Evolutionary conservation across 345 rosid genomes (phyloP).

Genomic region (Eucalyptus erythrocorys): DNA sequence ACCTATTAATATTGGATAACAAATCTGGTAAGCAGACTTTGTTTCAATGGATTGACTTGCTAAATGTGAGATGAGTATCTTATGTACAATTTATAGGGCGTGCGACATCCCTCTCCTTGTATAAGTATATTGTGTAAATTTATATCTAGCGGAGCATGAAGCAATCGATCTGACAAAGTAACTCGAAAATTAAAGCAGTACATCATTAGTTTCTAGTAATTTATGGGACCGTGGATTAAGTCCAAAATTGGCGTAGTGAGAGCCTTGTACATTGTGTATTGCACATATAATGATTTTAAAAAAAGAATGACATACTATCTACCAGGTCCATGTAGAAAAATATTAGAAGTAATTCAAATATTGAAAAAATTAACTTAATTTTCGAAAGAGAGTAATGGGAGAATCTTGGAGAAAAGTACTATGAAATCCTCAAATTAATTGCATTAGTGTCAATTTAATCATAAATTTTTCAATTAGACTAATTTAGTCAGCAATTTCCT

Average conservation of each 20-base stretch:
- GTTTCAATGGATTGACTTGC: too few species aligned
- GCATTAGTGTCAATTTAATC: too few species aligned
- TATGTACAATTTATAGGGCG: too few species aligned
- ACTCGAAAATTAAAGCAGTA: neutral
- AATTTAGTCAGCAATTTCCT: neutral
- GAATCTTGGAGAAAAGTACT: neutral
- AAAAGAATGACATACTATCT: neutral
- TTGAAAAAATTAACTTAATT: neutral
- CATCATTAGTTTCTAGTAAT: neutral
- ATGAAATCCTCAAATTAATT: too few species aligned
- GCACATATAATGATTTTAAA: neutral
- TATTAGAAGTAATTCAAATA: neutral
- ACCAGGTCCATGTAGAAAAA: neutral
- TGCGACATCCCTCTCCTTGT: neutral
- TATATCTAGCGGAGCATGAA: neutral
- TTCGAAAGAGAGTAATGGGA: neutral
- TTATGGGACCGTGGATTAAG: neutral
- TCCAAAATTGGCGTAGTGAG: neutral
- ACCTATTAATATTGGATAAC: too few species aligned
- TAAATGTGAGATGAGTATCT: too few species aligned
- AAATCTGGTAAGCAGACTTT: too few species aligned
- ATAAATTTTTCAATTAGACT: too few species aligned
- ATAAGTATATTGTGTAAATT: neutral
- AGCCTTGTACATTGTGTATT: neutral
- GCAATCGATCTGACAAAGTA: fast-evolving